Conservation (phyloP, 345 rosid species). For the Bruguiera gymnorhiza region DNA sequence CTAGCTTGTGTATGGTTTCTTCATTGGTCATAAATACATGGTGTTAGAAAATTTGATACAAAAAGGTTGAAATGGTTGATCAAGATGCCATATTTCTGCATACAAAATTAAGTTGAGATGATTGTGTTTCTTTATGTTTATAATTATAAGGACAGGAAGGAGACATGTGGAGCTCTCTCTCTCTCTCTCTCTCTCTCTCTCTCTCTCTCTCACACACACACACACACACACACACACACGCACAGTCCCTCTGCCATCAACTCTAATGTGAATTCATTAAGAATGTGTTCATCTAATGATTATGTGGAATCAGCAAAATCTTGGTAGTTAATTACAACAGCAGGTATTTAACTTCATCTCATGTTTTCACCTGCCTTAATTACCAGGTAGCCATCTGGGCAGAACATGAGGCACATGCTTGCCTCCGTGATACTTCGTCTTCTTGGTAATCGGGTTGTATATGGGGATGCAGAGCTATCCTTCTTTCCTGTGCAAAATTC, state of each 20-base stretch:
- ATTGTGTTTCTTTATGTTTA: too few species aligned
- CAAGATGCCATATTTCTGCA: too few species aligned
- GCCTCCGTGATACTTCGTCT: slow-evolving; percentile 79
- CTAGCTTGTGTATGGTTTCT: too few species aligned
- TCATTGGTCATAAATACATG: too few species aligned
- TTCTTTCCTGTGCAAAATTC: slow-evolving; percentile 40
- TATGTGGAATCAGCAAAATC: too few species aligned
- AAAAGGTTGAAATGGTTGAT: too few species aligned
- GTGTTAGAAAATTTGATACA: too few species aligned
- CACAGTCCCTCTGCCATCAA: not conserved
- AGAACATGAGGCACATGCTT: slow-evolving; percentile 78
- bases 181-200: not conserved
- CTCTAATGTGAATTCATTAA: too few species aligned
- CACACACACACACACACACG: not conserved
- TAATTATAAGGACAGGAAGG: too few species aligned
- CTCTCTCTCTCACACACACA: not conserved
- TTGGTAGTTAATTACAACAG: not conserved
- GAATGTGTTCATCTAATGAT: too few species aligned
- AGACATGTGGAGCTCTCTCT: not conserved
- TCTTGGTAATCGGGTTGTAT: slow-evolving; percentile 82
- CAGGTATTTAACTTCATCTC: not conserved
- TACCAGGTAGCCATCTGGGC: slow-evolving; percentile 74
- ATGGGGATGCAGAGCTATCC: slow-evolving; percentile 65
- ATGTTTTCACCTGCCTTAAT: slow-evolving; percentile 2
- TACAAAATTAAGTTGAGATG: too few species aligned